Base-by-base conservation (phyloP, 2,329 filamentous ascomycete species). In the Diaporthe sp. region DNA sequence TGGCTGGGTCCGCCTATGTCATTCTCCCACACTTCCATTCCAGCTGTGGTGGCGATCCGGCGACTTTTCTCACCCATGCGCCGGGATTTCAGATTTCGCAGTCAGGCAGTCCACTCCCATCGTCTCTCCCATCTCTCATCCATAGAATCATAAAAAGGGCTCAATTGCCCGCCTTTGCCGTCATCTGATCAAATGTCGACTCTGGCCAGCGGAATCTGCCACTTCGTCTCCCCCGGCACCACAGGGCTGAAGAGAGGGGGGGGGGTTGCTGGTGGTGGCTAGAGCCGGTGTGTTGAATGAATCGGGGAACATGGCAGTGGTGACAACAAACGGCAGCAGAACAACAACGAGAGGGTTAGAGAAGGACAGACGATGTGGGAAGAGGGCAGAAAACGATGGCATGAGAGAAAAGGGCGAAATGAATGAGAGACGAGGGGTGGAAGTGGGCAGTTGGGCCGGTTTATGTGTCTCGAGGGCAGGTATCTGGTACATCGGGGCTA, bases 371-470 rank as follows among this genome's bases (percentile, higher is more conserved):
- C 69, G 68, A 73, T 49, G 68, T 51, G 74, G 46, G 12, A 62
- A 61, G 76, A 51, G 70, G 76, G 73, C 77, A 72, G 73, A 65
- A 74, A 74, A 62, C 76, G 75, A 75, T 71, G 73, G 75, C 75
- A 76, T 57, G 77, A 76, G 77, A 72, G 78, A 74, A 79, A 79
- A 78, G 74, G 76, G 77, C 79, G 71, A 78, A 78, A 80, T 79
- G 31, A 62, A 72, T 34, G 31, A 61, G 70, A 62, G 78, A 79
- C 80, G 79, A 78, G 79, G 78, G 72, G 61, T 77, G 76, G 79
- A 78, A 78, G 79, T 81, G 82, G 82, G 80, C 75, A 80, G 80
- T 81, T 80, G 80, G 81, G 80, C 75, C 77, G 78, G 78, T 79
- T 77, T 77, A 53, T 58, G 49, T 53, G 70, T 72, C 70, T 72